Evolutionary conservation across 176 grass and related monocot species (phyloP).

Genomic region (Panicum miliaceum): DNA sequence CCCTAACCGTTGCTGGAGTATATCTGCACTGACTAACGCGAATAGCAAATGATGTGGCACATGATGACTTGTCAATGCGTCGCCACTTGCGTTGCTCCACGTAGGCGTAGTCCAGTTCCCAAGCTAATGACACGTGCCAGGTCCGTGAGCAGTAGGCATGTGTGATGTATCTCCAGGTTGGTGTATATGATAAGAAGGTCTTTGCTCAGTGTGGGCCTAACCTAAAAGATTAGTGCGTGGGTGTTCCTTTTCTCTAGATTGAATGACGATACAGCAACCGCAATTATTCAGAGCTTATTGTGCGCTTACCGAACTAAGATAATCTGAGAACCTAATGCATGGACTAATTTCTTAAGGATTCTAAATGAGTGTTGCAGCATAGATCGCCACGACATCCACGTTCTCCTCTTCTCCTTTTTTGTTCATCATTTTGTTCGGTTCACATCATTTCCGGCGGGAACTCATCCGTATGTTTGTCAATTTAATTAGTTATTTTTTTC

Average conservation of each 20-base stretch:
- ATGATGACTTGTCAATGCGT: conserved; percentile 40
- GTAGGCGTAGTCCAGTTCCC: background rate
- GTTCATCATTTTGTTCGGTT: background rate
- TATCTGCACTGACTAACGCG: background rate
- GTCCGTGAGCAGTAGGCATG: background rate
- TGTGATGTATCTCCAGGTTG: background rate
- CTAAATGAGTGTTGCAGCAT: background rate
- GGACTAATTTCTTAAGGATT: background rate
- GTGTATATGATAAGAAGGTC: background rate
- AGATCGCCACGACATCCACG: background rate
- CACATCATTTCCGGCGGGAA: background rate
- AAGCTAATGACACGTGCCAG: background rate
- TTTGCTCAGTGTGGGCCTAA: background rate
- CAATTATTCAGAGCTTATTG: background rate
- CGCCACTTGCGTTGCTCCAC: background rate
- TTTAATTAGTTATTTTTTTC: background rate
- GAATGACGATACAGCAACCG: background rate
- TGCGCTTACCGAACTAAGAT: conserved; percentile 42
- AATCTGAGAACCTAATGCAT: background rate
- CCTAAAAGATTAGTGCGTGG: conserved; percentile 33
- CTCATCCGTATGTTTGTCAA: background rate
- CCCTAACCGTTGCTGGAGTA: background rate
- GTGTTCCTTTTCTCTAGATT: background rate
- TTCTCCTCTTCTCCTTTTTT: background rate
- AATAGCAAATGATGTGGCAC: background rate